phyloP scores from a whole-genome alignment of 2,329 filamentous ascomycete genomes.

The Thelonectria blattea region DNA sequence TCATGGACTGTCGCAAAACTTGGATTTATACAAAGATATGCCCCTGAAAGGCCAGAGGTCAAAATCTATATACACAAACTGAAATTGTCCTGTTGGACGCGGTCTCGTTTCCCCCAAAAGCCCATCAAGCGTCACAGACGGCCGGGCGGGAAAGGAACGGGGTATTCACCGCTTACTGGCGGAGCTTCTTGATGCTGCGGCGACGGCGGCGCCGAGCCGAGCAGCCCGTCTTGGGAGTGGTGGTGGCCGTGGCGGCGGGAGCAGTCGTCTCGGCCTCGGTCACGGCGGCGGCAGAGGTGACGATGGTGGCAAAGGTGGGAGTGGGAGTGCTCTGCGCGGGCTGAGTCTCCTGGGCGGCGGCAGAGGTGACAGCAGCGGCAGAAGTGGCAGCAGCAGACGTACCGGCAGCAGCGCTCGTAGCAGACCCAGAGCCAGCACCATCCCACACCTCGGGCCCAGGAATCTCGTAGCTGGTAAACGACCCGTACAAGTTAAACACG shows the following conservation, averaged over 20 bases:
- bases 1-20: too few species aligned
- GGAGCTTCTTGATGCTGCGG: constrained; percentile 29
- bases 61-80: constrained; percentile 39
- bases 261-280: constrained; percentile 19
- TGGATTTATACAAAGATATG: constrained; percentile 35
- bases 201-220: constrained; percentile 34
- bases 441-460: constrained; percentile 45
- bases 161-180: constrained; percentile 29
- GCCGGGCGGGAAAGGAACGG: constrained; percentile 3
- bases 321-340: constrained; percentile 15
- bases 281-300: constrained; percentile 26
- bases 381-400: constrained; percentile 11
- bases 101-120: constrained; percentile 15
- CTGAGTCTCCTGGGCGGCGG: constrained; percentile 19
- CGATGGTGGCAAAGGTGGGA: constrained; percentile 32
- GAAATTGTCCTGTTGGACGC: constrained; percentile 31
- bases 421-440: constrained; percentile 26
- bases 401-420: constrained; percentile 1
- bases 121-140: constrained; percentile 23
- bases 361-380: constrained; percentile 5
- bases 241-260: constrained; percentile 22
- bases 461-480: constrained; percentile 40
- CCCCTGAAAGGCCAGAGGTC: constrained; percentile 28
- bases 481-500: constrained; percentile 62
- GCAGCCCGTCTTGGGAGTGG: constrained; percentile 26